Percentiles rank a stretch among this genome's conserved stretches.
These are phyloP conservation scores for Canavalia ensiformis DNA, from an alignment of 306 rosid genomes.

Conservation along the genomic window DNA sequence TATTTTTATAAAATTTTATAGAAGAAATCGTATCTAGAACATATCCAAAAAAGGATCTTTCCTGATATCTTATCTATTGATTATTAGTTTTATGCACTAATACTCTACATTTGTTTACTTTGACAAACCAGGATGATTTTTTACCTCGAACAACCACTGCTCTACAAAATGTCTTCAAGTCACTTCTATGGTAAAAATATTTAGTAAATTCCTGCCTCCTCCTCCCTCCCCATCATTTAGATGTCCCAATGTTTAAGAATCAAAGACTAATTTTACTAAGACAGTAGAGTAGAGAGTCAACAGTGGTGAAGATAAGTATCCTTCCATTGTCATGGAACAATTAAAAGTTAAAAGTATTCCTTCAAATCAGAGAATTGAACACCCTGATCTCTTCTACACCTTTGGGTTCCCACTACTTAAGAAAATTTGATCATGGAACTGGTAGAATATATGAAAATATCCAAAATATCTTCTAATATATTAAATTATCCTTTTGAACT, in stretches of 20 bases:
- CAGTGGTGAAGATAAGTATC: conserved; percentile 9
- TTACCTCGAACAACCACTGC: conserved; percentile 90
- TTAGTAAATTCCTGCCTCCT: conserved; percentile 37
- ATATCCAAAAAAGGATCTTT: neutral
- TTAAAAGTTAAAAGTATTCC: conserved; percentile 16
- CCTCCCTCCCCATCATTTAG: conserved; percentile 30
- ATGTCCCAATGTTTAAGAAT: conserved; percentile 37
- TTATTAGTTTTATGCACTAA: conserved; percentile 43
- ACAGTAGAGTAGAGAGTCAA: conserved; percentile 11
- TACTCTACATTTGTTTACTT: conserved; percentile 37
- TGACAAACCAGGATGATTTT: conserved; percentile 82
- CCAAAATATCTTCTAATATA: too few species aligned
- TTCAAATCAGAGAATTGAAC: conserved; percentile 28
- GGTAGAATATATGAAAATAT: too few species aligned
- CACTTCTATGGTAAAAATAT: conserved; percentile 77
- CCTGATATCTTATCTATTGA: conserved; percentile 28
- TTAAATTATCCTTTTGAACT: too few species aligned
- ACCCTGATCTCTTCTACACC: conserved; percentile 23
- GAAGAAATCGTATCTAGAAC: conserved; percentile 10
- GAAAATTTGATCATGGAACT: too few species aligned
- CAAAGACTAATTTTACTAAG: conserved; percentile 19
- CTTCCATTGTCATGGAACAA: conserved; percentile 31
- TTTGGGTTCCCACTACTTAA: conserved; percentile 1
- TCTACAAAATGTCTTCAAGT: conserved; percentile 73
- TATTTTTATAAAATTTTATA: neutral